Base-by-base conservation (phyloP, 148 eudicot species). In the Diospyros kaki region DNA sequence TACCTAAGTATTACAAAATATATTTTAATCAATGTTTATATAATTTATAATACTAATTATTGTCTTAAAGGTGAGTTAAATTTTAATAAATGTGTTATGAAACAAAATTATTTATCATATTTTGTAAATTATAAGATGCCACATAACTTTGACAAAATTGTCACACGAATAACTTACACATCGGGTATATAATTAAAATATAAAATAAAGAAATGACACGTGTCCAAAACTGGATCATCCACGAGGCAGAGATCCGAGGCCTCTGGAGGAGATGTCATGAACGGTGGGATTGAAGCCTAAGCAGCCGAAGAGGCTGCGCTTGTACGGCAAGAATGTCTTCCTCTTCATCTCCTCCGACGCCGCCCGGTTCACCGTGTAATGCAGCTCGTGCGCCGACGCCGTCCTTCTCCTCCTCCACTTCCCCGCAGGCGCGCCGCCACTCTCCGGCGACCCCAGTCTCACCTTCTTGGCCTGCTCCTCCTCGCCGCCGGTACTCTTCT, bases 261-360 rank as follows among this genome's bases (percentile, higher is more conserved):
- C 73, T 39, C 43, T 63, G 54, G 84, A 78, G 54, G 84, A 78
- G 39, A 83, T 46, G 14, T 83, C 81, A 54, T 81, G 76, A 75
- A 83, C 72, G 6, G 76, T 59, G 1, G 85, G 90, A 63, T 80
- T 77, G 61, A 91, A 84, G 18, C 91, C 87, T 79, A 89, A 74
- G 73, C 96, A 86, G 17, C 90, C 94, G 78, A 93, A 69, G 12
- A 91, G 56, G 2, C 89, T 88, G 39, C 84, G 89, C 54, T 84
- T 88, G 66, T 91, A 86, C 5, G 92, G 90, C 80, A 86, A 68
- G 13, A 71, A 55, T 0, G 88, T 89, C 78, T 80, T 89, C 80
- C 76, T 89, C 81, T 75, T 89, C 84, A 81, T 63, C 78, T 89
- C 91, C 64, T 84, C 90, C 14, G 82, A 77, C 39, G 69, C 88